Base-by-base conservation (phyloP, 371 early-diverging fungal species). In the Syncephalastrum monosporum region DNA sequence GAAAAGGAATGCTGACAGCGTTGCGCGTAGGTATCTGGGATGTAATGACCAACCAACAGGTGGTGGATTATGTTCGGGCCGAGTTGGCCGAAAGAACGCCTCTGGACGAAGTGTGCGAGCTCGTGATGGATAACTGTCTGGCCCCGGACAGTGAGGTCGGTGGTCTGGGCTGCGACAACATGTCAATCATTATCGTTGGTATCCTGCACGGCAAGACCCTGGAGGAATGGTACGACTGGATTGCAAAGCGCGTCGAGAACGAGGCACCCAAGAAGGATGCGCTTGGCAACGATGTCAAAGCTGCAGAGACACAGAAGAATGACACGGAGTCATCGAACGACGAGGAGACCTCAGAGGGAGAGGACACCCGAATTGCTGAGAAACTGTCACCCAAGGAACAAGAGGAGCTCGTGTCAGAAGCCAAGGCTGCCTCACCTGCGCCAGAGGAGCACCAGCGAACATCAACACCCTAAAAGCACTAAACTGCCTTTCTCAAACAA, bases 161-260 rank as follows among this genome's bases (percentile, higher is more conserved):
- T 50, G 92, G 93, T n/a, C 83, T 97, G 24, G 98, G 98, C 10
- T 96, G 94, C 75, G 99, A 98, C 70, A 98, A 98, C 75, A 98
- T 98, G 99, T 95, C 97, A 0, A 89, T 98, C 29, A 75, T 97
- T 50, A 91, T 98, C 53, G 89, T 95, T 16, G 98, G 79, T 6
- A 72, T 97, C 46, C 78, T 97, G 50, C 78, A 89, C 64, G 95
- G 94, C 48, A 82, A 77, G 64, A 80, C 88, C 14, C 59, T 79
- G 60, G 81, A 85, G 7, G 86, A 90, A 66, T 94, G 94, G 94
- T 80, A 84, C 42, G 64, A 82, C 15, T 67, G 75, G 73, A 72
- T 78, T 64, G 71, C 60, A 1, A 5, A 38, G 3, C 68, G 71
- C 42, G 55, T 61, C 6, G 45, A 61, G 19, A 47, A 50, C 33